Evolutionary conservation across 768 basidiomycete genomes (phyloP), one percentile per base, ranked within the genome.

Genomic region (Flagelloscypha sp.): DNA sequence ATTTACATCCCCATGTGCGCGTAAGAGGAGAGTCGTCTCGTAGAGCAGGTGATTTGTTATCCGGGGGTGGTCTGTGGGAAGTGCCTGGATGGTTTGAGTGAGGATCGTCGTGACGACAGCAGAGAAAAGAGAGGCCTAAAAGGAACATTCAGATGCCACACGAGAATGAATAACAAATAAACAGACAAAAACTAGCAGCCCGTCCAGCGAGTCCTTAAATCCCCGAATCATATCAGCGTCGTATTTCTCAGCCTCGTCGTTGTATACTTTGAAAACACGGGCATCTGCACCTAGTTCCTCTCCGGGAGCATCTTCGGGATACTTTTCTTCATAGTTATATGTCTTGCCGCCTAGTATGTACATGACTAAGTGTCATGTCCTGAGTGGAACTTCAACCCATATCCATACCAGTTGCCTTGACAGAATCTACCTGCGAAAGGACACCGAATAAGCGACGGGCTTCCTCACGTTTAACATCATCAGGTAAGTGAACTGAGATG

Each of bases 21-120:
- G n/a, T n/a, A n/a, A n/a, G n/a, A n/a, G n/a, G n/a, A n/a, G n/a
- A n/a, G n/a, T n/a, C n/a, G n/a, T n/a, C n/a, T n/a, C n/a, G n/a
- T n/a, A n/a, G n/a, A n/a, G n/a, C n/a, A n/a, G n/a, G n/a, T n/a
- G n/a, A n/a, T n/a, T n/a, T n/a, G n/a, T n/a, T n/a, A n/a, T n/a
- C n/a, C n/a, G n/a, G n/a, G n/a, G n/a, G n/a, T 21, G 33, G 31
- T 38, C 24, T 20, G 19, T 22, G 16, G 20, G 27, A 4, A 38
- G 23, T 13, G 17, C 18, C 30, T 38, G 37, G 8, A 32, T 33
- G 7, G 30, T 18, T 18, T 38, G 32, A 12, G 27, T 22, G 15
- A 38, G 21, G 20, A 38, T 33, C 15, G 37, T 24, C 7, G 37
- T 35, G 22, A 38, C 33, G n/a, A 35, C 31, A 8, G 37, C 37